Evolutionary conservation across 129 eudicot genomes (phyloP), one percentile per base, ranked within the genome.

Genomic region (Tanacetum coccineum): DNA sequence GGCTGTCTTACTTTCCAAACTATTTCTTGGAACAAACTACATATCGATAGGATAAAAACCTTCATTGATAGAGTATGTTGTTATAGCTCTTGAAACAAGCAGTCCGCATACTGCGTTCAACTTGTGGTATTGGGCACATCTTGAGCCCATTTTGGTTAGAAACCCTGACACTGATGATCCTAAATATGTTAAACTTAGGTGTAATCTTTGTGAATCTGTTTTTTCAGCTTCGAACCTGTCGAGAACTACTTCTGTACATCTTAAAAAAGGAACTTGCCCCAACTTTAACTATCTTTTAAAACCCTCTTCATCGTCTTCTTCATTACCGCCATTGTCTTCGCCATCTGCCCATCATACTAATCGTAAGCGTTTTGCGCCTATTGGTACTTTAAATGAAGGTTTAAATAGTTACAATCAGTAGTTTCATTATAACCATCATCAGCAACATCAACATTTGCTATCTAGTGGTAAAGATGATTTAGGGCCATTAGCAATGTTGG

Each of bases 161-260:
- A 77, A 81, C 65, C 81, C 87, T 0, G 85, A 84, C 0, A 87
- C 83, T n/a, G 62, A 81, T 55, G 74, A 67, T 15, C 85, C 95
- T 3, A 81, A 84, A 64, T 81, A 85, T 0, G 95, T 87, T 19
- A 87, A 87, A 63, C 95, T 87, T 47, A 66, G 53, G 45, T 87
- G 95, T 70, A 80, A 72, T 4, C 77, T 84, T 18, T 87, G 95
- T 47, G 84, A 82, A 47, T 75, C 90, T 52, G 76, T 65, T 18
- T 87, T 87, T 42, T 87, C 95, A 9, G 95, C 95, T 40, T 87
- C 95, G 19, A 87, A 87, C 75, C 95, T 90, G 2, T 87, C 95
- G n/a, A 58, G 90, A 61, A 87, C 95, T 0, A 90, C 95, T 57
- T 73, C 90, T 26, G 95, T 84, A 68, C 95, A 87, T 79, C 87